Evolutionary conservation across 208 protist species (phyloP), one percentile per base, ranked within the genome.

Genomic region (Crithidia expoeki): DNA sequence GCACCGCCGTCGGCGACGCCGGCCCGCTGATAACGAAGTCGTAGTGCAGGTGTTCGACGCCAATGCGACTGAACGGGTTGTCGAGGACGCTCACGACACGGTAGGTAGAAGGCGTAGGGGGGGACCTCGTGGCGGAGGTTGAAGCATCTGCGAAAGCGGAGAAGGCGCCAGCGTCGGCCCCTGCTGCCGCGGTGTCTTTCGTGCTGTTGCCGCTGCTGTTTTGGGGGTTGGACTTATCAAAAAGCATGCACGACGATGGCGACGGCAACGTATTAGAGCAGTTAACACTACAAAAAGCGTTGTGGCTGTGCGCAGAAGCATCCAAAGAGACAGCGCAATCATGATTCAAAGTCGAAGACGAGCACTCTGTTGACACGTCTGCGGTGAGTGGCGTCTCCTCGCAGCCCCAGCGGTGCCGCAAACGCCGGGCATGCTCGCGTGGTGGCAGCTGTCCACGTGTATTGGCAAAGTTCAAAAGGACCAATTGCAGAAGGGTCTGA

Each of bases 21-120:
- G 79, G 68, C 25, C 68, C 79, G 50, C 56, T 65, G 66, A 84
- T 74, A 16, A 84, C 59, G 52, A 70, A 71, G 32, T 80, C 64
- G 51, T 72, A 69, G 38, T 73, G 59, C 58, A 74, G 52, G 25
- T 70, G 49, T 34, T 61, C 52, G 2, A 72, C 65, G 0, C 57
- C 79, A 21, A 73, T 68, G 47, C 74, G 68, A 14, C 68, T 80
- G 55, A 84, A 80, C 2, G 79, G 79, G 74, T 80, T 84, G 68
- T 75, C 73, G 25, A 79, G 47, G 3, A 40, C 21, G 49, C 58
- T 65, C 3, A 79, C 55, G 36, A 72, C 74, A 50, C 52, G 61
- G 62, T 79, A 79, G 25, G 52, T 67, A 14, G 23, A 64, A 0
- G 60, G 44, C 11, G 60, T 69, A 23, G 62, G 70, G 2, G 61